Conservation (phyloP, 306 rosid species). For the Dryas drummondii region DNA sequence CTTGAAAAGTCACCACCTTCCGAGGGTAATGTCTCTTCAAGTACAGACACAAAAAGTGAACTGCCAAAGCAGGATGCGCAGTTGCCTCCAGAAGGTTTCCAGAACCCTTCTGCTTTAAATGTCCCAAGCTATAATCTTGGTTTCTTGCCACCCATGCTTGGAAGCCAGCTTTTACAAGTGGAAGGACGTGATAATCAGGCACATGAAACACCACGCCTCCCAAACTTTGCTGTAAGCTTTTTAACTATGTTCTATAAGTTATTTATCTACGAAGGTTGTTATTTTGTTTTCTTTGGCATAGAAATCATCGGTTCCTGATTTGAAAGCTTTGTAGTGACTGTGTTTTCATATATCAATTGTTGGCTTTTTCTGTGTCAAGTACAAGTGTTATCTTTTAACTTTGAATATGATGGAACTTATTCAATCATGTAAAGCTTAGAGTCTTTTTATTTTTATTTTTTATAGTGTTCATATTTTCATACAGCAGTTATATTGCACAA, state of each 20-base stretch:
- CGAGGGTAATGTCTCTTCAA: conserved; percentile 36
- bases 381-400: neutral
- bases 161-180: conserved; percentile 27
- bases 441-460: too few relatives aligned
- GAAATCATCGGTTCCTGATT: neutral
- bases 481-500: too few relatives aligned
- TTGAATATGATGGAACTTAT: neutral
- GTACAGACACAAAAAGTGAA: conserved; percentile 43
- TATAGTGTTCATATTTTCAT: too few relatives aligned
- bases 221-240: conserved; percentile 37
- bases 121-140: conserved; percentile 30
- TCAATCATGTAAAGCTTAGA: too few relatives aligned
- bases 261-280: neutral
- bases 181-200: conserved; percentile 30
- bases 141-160: conserved; percentile 31
- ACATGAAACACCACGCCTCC: conserved; percentile 28
- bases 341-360: neutral
- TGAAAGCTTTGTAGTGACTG: neutral
- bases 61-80: conserved; percentile 46
- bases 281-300: neutral
- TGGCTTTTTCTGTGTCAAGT: neutral
- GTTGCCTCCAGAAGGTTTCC: conserved; percentile 42
- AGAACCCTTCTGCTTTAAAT: conserved; percentile 33
- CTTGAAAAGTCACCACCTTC: conserved; percentile 36
- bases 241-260: conserved; percentile 2